These are phyloP conservation scores for Huiozyma sinensis DNA, from an alignment of 805 yeast genomes.

Conservation along the genomic window DNA sequence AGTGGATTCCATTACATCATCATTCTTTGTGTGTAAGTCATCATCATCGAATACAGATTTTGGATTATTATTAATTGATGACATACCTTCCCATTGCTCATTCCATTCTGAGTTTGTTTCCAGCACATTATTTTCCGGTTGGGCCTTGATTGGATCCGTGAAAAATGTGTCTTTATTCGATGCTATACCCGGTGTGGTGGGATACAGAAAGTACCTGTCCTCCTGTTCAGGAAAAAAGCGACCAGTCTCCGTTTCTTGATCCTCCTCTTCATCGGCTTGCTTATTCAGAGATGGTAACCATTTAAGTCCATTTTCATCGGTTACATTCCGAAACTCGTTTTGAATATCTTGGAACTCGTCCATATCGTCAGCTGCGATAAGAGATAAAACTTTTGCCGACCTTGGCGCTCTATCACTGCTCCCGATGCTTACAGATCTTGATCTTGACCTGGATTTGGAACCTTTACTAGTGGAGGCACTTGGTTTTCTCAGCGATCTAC, in stretches of 20 bases:
- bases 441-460: conserved; percentile 1
- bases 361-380: conserved; percentile 24
- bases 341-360: conserved; percentile 26
- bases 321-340: conserved; percentile 20
- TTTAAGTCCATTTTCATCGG: conserved; percentile 18
- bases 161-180: neutral
- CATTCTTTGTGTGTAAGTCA: neutral
- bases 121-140: neutral
- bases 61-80: neutral
- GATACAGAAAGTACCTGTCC: neutral
- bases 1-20: conserved; percentile 1
- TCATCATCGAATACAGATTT: no score
- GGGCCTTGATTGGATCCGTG: neutral
- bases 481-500: conserved; percentile 3
- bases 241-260: neutral
- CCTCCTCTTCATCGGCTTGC: conserved; percentile 2
- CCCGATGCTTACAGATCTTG: conserved; percentile 2
- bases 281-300: conserved; percentile 23
- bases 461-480: conserved; percentile 2
- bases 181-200: neutral
- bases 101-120: neutral
- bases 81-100: conserved; percentile 3
- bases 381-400: conserved; percentile 22
- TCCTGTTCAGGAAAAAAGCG: neutral
- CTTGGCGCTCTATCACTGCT: conserved; percentile 12